phyloP scores from a whole-genome alignment of 441 rosid species.

The Pelargonium citronellum region DNA sequence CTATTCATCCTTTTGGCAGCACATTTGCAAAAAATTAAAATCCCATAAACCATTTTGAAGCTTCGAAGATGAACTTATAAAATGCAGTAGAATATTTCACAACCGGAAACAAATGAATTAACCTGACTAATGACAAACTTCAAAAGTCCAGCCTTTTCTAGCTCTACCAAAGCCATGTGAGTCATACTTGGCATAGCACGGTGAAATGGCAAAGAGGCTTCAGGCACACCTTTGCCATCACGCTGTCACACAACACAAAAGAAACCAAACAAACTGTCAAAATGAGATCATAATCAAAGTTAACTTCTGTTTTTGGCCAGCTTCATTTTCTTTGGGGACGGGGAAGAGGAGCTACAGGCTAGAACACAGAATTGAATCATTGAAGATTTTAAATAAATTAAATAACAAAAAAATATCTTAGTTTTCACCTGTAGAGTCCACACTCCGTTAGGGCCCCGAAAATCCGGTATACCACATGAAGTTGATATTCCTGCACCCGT shows the following conservation, averaged over 20 bases:
- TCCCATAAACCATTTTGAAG: neutral
- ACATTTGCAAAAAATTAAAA: too few relatives aligned
- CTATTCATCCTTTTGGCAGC: too few relatives aligned
- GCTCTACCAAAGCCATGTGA: slow-evolving; percentile 1
- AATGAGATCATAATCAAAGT: neutral
- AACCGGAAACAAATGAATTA: neutral
- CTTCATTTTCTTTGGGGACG: neutral
- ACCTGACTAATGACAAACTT: slow-evolving; percentile 3
- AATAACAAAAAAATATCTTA: neutral
- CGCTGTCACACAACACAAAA: slow-evolving; percentile 1
- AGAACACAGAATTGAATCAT: neutral
- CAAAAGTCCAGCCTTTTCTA: neutral
- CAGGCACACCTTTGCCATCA: neutral
- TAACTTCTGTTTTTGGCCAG: neutral
- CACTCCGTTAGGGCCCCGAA: neutral
- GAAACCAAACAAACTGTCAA: neutral
- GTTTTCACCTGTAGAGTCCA: slow-evolving; percentile 4
- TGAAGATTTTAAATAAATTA: neutral
- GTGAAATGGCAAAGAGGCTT: neutral
- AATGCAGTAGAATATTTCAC: neutral
- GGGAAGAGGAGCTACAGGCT: neutral
- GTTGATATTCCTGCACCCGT: slow-evolving; percentile 4
- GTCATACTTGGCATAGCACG: slow-evolving; percentile 5
- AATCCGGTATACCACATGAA: neutral
- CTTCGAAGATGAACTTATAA: neutral